Base-by-base conservation (phyloP, 352 stramenopile genomes). In the Globisporangium nunn region DNA sequence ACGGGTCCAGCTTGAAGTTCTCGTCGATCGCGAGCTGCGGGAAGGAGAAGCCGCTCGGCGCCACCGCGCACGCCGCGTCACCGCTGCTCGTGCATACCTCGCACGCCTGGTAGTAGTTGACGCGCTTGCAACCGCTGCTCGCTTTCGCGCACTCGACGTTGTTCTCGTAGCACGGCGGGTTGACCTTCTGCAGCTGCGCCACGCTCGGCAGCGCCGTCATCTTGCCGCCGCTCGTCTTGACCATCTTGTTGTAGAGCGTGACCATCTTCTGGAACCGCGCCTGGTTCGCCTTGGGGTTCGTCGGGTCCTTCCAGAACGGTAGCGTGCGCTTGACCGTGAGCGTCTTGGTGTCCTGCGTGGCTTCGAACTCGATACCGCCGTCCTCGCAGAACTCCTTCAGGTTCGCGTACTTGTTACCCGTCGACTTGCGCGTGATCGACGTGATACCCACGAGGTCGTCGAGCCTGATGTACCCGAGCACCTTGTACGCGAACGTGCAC, bases 101-200 rank as follows among this genome's bases (percentile, higher is more conserved):
- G 40, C 82, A 93, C 10, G 87, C 57, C 67, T 93, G 83, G 12
- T 69, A 66, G 63, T 85, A 87, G 18, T 85, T 65, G 11, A 66
- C 67, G 10, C 82, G 77, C 17, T 61, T 72, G 69, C 82, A 93
- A 37, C 79, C 78, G 55, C 73, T 61, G 18, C 50, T 14, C 1
- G 74, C 55, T 6, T 23, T 67, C 1, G 73, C 78, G 48, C 83
- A 93, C 51, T 58, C 49, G 0, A 66, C 60, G n/a, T 44, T 74
- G 71, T 88, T 93, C 50, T 79, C 56, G 59, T 88, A 87, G 68
- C 83, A 93, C 49, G 72, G 59, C 6, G 82, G 82, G 64, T 93
- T 93, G 5, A 39, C 46, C 0, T 55, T 58, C 6, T 62, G 69
- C 23, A 93, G 68, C 46, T 58, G 45, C 0, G 59, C 59, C 14